Conservation (phyloP, 169 alveolate genomes). For the Plasmodium coatneyi region DNA sequence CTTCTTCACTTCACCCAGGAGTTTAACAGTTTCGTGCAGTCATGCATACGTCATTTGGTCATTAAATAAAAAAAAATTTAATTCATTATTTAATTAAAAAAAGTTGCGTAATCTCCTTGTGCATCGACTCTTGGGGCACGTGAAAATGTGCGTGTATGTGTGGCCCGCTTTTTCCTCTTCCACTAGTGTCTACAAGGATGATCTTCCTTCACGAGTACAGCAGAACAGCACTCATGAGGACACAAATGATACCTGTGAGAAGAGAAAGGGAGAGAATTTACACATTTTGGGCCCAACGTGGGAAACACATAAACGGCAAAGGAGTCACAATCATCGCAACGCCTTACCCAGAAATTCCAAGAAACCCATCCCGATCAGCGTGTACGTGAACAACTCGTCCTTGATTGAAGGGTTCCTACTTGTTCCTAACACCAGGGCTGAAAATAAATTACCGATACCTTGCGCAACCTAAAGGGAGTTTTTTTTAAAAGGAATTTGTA, state of each 20-base stretch:
- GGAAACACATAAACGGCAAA: neutral
- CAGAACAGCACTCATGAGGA: constrained; percentile 90
- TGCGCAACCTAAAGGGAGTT: constrained; percentile 84
- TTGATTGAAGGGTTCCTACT: constrained; percentile 91
- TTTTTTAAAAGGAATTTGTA: neutral
- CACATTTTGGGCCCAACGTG: neutral
- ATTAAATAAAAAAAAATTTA: neutral
- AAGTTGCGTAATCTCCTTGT: neutral
- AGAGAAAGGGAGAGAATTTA: neutral
- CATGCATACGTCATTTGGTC: neutral
- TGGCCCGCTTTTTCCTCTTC: neutral
- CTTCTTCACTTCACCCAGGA: neutral
- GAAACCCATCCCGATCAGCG: constrained; percentile 93
- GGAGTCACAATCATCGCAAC: neutral
- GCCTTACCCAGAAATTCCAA: constrained; percentile 88
- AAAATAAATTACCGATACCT: constrained; percentile 92
- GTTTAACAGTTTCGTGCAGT: neutral
- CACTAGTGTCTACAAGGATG: constrained; percentile 14
- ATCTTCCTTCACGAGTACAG: constrained; percentile 83
- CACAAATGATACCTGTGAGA: constrained; percentile 83
- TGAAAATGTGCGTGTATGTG: neutral
- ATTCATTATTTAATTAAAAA: neutral
- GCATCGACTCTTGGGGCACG: neutral
- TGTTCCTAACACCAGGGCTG: constrained; percentile 92
- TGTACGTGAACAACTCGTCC: constrained; percentile 91